Evolutionary conservation across 306 rosid species (phyloP).

Genomic region (Ziziphus jujuba): DNA sequence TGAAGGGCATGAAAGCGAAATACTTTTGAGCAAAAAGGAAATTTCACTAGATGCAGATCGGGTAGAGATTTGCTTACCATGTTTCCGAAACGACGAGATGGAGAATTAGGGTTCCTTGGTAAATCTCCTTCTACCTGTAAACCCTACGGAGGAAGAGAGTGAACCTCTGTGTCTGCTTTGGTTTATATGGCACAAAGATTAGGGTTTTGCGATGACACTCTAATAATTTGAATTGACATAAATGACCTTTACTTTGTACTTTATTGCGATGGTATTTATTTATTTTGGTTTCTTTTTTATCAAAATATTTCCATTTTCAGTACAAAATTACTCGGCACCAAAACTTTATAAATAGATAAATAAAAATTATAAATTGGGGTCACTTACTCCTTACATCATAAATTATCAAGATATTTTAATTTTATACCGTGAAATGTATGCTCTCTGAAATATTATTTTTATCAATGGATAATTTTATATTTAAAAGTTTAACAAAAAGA

Average conservation of each 20-base stretch:
- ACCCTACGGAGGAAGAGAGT: background rate
- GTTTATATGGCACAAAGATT: constrained; percentile 11
- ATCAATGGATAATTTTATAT: too few species aligned
- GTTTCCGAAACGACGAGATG: constrained; percentile 17
- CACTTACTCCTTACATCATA: too few species aligned
- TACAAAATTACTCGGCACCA: too few species aligned
- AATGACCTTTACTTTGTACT: constrained; percentile 9
- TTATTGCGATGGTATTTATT: background rate
- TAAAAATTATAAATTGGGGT: too few species aligned
- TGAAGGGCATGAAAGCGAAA: too few species aligned
- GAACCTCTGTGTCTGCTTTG: background rate
- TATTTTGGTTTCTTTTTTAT: too few species aligned
- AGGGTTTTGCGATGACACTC: constrained; percentile 32
- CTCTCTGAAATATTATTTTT: too few species aligned
- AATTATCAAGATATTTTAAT: too few species aligned
- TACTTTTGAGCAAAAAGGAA: background rate
- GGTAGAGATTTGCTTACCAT: constrained; percentile 29
- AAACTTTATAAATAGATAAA: too few species aligned
- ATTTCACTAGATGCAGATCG: background rate
- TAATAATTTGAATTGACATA: background rate
- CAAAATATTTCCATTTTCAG: too few species aligned
- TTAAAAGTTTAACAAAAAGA: too few species aligned
- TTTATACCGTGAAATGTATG: too few species aligned
- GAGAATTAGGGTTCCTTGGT: background rate
- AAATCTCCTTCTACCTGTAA: constrained; percentile 11